phyloP scores from a whole-genome alignment of 2,329 filamentous ascomycete genomes.

The Purpureocillium takamizusanense region DNA sequence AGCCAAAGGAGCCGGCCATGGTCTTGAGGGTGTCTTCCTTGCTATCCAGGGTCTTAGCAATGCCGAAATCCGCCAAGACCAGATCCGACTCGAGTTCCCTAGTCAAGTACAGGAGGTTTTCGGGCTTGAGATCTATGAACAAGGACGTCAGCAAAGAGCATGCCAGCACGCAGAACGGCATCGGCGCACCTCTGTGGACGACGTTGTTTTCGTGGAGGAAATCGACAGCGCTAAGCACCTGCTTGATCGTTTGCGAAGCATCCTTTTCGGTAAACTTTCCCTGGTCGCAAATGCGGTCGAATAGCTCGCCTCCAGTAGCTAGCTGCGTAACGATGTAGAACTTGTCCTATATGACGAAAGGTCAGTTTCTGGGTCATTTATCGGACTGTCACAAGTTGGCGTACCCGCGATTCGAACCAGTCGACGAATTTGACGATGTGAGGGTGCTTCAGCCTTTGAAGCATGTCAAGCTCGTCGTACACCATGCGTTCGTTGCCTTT shows the following conservation, averaged over 20 bases:
- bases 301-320: constrained; percentile 90
- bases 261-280: constrained; percentile 99
- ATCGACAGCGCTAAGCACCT: constrained; percentile 86
- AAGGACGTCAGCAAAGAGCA: neutral
- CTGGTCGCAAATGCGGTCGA: constrained; percentile 96
- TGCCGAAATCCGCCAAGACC: constrained; percentile 94
- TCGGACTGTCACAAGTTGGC: constrained; percentile 16
- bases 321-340: constrained; percentile 98
- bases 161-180: neutral
- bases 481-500: constrained; percentile 98
- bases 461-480: constrained; percentile 90
- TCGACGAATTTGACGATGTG: constrained; percentile 97
- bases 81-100: constrained; percentile 69
- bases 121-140: constrained; percentile 79
- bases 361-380: neutral
- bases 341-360: constrained; percentile 63
- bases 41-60: constrained; percentile 92
- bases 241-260: constrained; percentile 87
- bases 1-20: constrained; percentile 97
- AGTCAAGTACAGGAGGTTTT: constrained; percentile 92
- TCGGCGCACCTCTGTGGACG: constrained; percentile 72
- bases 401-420: constrained; percentile 96
- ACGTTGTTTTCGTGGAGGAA: constrained; percentile 93
- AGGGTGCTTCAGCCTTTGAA: constrained; percentile 82
- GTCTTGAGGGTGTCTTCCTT: constrained; percentile 89